Conservation (phyloP, 768 basidiomycete species). For the Heimioporus sp. region DNA sequence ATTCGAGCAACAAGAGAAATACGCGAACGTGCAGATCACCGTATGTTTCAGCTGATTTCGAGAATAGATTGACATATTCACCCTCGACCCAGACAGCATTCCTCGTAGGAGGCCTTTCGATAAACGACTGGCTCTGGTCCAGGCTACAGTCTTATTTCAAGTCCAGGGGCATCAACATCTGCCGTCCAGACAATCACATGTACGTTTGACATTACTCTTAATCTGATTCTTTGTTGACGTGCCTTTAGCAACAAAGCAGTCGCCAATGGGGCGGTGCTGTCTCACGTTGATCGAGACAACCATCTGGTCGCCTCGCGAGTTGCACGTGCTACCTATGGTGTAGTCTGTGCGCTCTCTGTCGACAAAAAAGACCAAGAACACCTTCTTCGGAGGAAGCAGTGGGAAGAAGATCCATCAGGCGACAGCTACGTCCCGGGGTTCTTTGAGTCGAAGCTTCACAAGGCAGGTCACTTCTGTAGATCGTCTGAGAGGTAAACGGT, state of each 20-base stretch:
- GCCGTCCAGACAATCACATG: slow-evolving; percentile 12
- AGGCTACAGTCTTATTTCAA: slow-evolving; percentile 10
- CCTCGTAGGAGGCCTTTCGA: slow-evolving; percentile 9
- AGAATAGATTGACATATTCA: background rate
- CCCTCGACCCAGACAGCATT: slow-evolving; percentile 6
- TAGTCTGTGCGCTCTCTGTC: slow-evolving; percentile 1
- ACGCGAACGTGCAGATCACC: background rate
- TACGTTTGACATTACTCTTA: background rate
- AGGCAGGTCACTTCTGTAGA: background rate
- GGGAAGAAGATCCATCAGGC: background rate
- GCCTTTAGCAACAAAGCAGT: slow-evolving; percentile 11
- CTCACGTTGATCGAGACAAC: background rate
- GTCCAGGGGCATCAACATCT: background rate
- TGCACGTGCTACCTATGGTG: background rate
- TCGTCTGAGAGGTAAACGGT: background rate
- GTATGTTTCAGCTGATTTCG: background rate
- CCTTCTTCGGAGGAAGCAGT: background rate
- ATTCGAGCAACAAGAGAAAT: slow-evolving; percentile 10
- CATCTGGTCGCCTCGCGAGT: background rate
- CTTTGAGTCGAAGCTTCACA: slow-evolving; percentile 11
- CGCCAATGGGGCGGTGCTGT: slow-evolving; percentile 2
- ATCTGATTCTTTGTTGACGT: background rate
- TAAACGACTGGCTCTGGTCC: slow-evolving; percentile 6
- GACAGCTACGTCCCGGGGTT: slow-evolving; percentile 10
- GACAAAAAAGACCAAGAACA: slow-evolving; percentile 9